These are phyloP conservation scores for Trichoderma gracile DNA, from an alignment of 2,329 filamentous ascomycete genomes.

Conservation along the genomic window DNA sequence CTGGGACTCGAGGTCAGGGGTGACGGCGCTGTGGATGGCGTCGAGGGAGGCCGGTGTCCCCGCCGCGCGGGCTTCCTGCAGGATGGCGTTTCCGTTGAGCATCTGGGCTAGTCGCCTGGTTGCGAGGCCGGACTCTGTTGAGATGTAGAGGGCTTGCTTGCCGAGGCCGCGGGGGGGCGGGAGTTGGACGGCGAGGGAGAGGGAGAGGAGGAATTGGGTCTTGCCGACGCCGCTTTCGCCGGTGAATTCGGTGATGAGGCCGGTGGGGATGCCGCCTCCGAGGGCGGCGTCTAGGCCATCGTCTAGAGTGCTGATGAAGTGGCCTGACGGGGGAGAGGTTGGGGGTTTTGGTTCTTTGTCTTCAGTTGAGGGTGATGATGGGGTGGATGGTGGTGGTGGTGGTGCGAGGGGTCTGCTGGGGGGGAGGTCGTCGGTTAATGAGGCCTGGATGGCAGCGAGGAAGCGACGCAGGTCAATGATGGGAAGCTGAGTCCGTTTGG, in stretches of 20 bases:
- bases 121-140: slow-evolving; percentile 83
- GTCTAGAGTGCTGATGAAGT: slow-evolving; percentile 80
- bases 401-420: slow-evolving; percentile 32
- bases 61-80: slow-evolving; percentile 44
- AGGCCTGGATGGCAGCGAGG: slow-evolving; percentile 63
- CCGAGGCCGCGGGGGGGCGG: slow-evolving; percentile 69
- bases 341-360: not conserved
- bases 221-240: slow-evolving; percentile 95
- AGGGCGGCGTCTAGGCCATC: slow-evolving; percentile 67
- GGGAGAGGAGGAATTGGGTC: slow-evolving; percentile 85
- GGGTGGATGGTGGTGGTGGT: not conserved
- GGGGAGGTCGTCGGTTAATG: slow-evolving; percentile 63
- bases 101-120: slow-evolving; percentile 82
- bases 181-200: slow-evolving; percentile 83
- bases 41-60: slow-evolving; percentile 62
- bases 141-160: slow-evolving; percentile 84
- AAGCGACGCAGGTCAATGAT: slow-evolving; percentile 77
- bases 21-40: slow-evolving; percentile 75
- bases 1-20: slow-evolving; percentile 88
- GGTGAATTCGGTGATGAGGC: slow-evolving; percentile 83
- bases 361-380: not conserved
- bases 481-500: slow-evolving; percentile 80
- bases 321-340: slow-evolving; percentile 40
- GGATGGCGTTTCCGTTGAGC: slow-evolving; percentile 63
- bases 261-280: slow-evolving; percentile 76